Percentiles rank a stretch among this genome's conserved stretches.
phyloP scores from a whole-genome alignment of 2,329 filamentous ascomycete genomes.

The Fusarium paranaense region DNA sequence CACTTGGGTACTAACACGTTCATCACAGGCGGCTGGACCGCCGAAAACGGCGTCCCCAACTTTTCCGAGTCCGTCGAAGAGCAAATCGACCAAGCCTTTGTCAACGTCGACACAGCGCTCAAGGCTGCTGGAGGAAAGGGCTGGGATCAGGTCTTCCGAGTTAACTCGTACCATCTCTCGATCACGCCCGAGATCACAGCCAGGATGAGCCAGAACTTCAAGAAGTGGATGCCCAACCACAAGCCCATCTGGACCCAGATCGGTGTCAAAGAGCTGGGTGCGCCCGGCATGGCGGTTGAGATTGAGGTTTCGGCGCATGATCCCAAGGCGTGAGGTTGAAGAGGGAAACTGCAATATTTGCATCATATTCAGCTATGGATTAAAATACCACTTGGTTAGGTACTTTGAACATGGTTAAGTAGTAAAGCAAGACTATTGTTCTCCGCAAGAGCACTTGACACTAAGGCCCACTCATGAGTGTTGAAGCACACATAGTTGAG shows the following conservation, averaged over 20 bases:
- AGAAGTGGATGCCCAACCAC: conserved; percentile 62
- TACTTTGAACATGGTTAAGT: not conserved
- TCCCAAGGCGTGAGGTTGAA: not conserved
- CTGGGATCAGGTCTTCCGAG: conserved; percentile 62
- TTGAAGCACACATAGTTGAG: not conserved
- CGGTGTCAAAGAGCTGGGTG: conserved; percentile 59
- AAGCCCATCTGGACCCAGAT: conserved; percentile 64
- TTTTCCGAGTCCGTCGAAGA: conserved; percentile 52
- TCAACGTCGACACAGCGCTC: conserved; percentile 63
- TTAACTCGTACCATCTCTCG: conserved; percentile 57
- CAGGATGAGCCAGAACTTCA: conserved; percentile 57
- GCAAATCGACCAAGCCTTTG: conserved; percentile 63
- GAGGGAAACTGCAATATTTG: not conserved
- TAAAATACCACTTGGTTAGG: not conserved
- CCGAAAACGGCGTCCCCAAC: conserved; percentile 37
- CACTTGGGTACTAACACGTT: not conserved
- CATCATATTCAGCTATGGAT: not conserved
- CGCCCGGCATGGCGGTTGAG: conserved; percentile 64
- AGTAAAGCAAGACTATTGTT: not conserved
- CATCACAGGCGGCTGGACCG: conserved; percentile 47
- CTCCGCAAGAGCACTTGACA: too few species aligned
- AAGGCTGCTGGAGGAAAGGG: conserved; percentile 64
- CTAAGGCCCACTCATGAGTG: not conserved
- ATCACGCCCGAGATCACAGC: conserved; percentile 53
- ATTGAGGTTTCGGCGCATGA: conserved; percentile 63